Conservation (phyloP, 2,329 filamentous ascomycete species). For the Xylariaceae sp. region DNA sequence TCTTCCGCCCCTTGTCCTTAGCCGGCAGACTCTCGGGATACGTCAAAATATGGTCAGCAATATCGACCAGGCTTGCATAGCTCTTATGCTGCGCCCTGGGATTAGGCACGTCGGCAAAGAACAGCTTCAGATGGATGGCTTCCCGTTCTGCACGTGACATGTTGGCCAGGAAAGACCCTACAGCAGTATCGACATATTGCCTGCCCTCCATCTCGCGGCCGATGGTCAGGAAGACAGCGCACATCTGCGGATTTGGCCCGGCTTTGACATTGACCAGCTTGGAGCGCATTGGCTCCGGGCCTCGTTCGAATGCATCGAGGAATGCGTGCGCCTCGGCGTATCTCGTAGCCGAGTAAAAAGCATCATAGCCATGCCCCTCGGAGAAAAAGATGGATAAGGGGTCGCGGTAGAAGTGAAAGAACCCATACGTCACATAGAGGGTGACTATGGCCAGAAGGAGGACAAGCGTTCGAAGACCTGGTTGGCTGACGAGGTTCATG, state of each 20-base stretch:
- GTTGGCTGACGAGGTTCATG: conserved; percentile 21
- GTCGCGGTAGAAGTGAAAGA: conserved; percentile 30
- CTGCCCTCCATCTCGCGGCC: conserved; percentile 26
- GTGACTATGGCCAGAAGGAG: conserved; percentile 23
- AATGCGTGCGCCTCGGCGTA: conserved; percentile 29
- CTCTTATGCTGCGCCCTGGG: conserved; percentile 27
- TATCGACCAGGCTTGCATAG: conserved; percentile 21
- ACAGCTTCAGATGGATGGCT: conserved; percentile 27
- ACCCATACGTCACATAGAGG: conserved; percentile 29
- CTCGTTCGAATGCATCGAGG: conserved; percentile 21
- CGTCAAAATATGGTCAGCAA: conserved; percentile 28
- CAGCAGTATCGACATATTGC: conserved; percentile 31
- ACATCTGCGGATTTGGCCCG: conserved; percentile 23
- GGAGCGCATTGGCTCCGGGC: conserved; percentile 14
- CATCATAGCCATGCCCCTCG: conserved; percentile 29
- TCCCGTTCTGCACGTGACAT: conserved; percentile 28
- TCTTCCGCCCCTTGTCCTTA: conserved; percentile 18
- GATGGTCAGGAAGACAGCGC: conserved; percentile 29
- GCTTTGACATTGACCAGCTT: conserved; percentile 26
- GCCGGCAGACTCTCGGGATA: conserved; percentile 23
- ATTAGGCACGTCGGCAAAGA: conserved; percentile 30
- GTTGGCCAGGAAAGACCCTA: conserved; percentile 31
- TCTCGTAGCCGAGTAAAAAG: conserved; percentile 28
- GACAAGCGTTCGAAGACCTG: conserved; percentile 26
- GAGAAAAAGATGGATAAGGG: conserved; percentile 32